Base-by-base conservation (phyloP, 148 eudicot genomes). In the Rhododendron mucronatum region DNA sequence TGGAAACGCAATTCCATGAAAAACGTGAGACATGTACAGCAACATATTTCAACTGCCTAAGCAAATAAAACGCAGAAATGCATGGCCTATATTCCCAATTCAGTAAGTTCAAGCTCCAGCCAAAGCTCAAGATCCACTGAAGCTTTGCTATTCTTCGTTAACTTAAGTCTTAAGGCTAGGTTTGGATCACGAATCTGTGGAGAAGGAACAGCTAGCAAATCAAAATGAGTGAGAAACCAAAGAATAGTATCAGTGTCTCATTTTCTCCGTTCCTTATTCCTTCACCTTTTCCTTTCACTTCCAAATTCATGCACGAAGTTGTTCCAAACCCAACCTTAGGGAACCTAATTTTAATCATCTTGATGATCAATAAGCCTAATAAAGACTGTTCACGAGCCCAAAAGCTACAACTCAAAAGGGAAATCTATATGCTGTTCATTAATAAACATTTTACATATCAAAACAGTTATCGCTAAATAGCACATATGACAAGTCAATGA, bases 1-100 rank as follows among this genome's bases (percentile, higher is more conserved):
- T 96, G 94, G 39, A 93, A 71, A 71, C 87, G 21, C 51, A 82
- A 75, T 30, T 71, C 75, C 76, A n/a, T 39, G 23, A 82, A 11
- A 71, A 51, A 51, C 1, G 11, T 75, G 81, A 85, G 50, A n/a
- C 41, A 28, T 14, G 48, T 74, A n/a, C 67, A 50, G 67, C 41
- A 48, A 71, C 11, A 30, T 28, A 73, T 35, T 28, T 11, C 30
- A 1, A 71, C 37, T 13, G 35, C 30, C 18, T 71, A 71, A 5
- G 8, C 14, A 14, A 11, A 71, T 71, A 33, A 14, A 33, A 71
- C 14, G 76, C 35, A 14, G 41, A 71, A 71, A 14, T 14, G 74
- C 41, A 71, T 0, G 4, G 33, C 35, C 74, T 2, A 67, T 67
- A 67, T 67, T 79, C 26, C 59, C 57, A 47, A n/a, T 47, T 5